Conservation (phyloP, 352 stramenopile species). For the Detonula confervacea region DNA sequence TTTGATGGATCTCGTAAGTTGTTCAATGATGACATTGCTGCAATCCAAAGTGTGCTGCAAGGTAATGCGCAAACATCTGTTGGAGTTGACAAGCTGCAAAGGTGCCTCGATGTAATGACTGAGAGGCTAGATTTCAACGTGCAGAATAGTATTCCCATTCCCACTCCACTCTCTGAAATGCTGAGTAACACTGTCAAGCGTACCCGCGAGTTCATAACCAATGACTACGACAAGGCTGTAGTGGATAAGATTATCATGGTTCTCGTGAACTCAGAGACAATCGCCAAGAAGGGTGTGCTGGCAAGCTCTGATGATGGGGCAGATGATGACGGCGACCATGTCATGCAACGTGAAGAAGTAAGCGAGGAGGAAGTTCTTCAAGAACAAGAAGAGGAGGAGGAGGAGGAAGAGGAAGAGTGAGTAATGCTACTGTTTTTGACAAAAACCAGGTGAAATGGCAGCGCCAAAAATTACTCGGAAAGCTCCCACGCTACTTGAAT, state of each 20-base stretch:
- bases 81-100: slow-evolving; percentile 82
- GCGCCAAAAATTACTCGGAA: too few species aligned
- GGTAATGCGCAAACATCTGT: slow-evolving; percentile 70
- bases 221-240: slow-evolving; percentile 87
- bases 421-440: slow-evolving; percentile 20
- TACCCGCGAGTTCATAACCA: slow-evolving; percentile 85
- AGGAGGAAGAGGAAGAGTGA: slow-evolving; percentile 85
- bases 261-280: slow-evolving; percentile 84
- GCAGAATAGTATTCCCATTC: slow-evolving; percentile 87
- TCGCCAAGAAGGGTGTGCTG: slow-evolving; percentile 86
- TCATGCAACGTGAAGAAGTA: slow-evolving; percentile 88
- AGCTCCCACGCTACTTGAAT: too few species aligned
- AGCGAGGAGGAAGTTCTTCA: slow-evolving; percentile 89
- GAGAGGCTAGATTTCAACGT: slow-evolving; percentile 91
- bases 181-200: slow-evolving; percentile 84
- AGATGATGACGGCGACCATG: slow-evolving; percentile 87
- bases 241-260: slow-evolving; percentile 87
- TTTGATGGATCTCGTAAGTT: slow-evolving; percentile 75
- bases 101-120: slow-evolving; percentile 88
- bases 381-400: slow-evolving; percentile 88
- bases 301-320: slow-evolving; percentile 74
- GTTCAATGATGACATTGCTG: slow-evolving; percentile 83
- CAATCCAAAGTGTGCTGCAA: slow-evolving; percentile 81
- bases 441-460: too few species aligned
- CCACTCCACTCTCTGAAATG: slow-evolving; percentile 85